Percentiles rank a stretch among this genome's conserved stretches.
These are phyloP conservation scores for Xerocomus spinulosus DNA, from an alignment of 768 basidiomycete genomes.

Conservation along the genomic window DNA sequence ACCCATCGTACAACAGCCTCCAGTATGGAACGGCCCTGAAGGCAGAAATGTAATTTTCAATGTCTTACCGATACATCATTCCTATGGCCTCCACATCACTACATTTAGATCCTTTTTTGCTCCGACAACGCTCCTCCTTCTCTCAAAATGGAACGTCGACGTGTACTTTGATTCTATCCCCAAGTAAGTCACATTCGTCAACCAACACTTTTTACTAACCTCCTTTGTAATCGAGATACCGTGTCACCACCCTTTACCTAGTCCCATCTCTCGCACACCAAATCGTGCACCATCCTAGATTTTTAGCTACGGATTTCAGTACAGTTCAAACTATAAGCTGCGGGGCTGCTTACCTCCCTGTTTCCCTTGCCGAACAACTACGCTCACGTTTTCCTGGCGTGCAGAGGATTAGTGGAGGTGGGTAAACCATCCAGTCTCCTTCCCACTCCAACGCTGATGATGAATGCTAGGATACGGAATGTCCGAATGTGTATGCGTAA, in stretches of 20 bases:
- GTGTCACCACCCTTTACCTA: slow-evolving; percentile 43
- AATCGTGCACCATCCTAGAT: slow-evolving; percentile 49
- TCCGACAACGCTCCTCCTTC: slow-evolving; percentile 47
- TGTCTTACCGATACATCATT: slow-evolving; percentile 66
- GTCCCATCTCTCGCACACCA: slow-evolving; percentile 67
- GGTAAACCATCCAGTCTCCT: slow-evolving; percentile 3
- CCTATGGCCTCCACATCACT: slow-evolving; percentile 54
- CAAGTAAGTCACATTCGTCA: slow-evolving; percentile 40
- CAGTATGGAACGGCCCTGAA: slow-evolving; percentile 37
- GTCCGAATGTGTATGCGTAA: slow-evolving; percentile 60
- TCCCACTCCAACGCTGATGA: slow-evolving; percentile 3
- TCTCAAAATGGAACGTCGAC: slow-evolving; percentile 60
- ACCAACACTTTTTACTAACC: not conserved
- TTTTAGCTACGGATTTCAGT: slow-evolving; percentile 49
- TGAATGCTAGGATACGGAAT: slow-evolving; percentile 59
- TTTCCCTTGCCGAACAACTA: slow-evolving; percentile 44
- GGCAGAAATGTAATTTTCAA: slow-evolving; percentile 48
- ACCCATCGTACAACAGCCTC: slow-evolving; percentile 31
- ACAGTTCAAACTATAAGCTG: slow-evolving; percentile 40
- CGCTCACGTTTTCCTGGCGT: slow-evolving; percentile 33
- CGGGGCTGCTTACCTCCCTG: slow-evolving; percentile 68
- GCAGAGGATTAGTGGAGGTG: slow-evolving; percentile 44
- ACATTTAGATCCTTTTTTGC: slow-evolving; percentile 44
- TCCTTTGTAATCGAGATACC: slow-evolving; percentile 40
- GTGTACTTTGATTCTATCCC: slow-evolving; percentile 49